phyloP scores from a whole-genome alignment of 176 grass and related monocot species.

The Dendrocalamus sinicus region DNA sequence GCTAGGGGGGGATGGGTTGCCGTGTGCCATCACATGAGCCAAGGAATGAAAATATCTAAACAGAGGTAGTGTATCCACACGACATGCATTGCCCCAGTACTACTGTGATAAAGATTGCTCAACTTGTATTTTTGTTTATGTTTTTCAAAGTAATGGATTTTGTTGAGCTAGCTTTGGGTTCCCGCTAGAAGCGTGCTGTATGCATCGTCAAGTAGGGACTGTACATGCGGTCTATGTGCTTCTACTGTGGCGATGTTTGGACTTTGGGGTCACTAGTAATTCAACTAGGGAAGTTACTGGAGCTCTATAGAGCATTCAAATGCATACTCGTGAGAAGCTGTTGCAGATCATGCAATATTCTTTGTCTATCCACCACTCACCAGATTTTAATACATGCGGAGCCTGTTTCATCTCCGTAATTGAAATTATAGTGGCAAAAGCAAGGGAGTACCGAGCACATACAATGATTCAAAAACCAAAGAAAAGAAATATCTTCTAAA shows the following conservation, averaged over 20 bases:
- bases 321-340: not conserved
- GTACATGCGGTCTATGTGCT: not conserved
- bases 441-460: not conserved
- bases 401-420: not conserved
- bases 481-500: not conserved
- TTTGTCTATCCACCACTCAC: not conserved
- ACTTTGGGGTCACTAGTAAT: not conserved
- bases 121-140: constrained; percentile 9
- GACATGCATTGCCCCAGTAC: constrained; percentile 4
- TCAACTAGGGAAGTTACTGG: not conserved
- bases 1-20: constrained; percentile 35
- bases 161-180: not conserved
- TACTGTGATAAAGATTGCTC: constrained; percentile 10
- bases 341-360: not conserved
- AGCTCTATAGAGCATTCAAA: not conserved
- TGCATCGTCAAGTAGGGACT: not conserved
- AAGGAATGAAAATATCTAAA: constrained; percentile 44
- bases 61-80: constrained; percentile 37
- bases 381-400: not conserved
- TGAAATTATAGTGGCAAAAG: not conserved
- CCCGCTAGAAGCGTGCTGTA: not conserved
- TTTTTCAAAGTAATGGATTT: not conserved
- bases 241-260: constrained; percentile 7
- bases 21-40: constrained; percentile 39
- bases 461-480: not conserved